Evolutionary conservation across 352 stramenopile species (phyloP), one percentile per base, ranked within the genome.

Genomic region (Pythium graminicola): DNA sequence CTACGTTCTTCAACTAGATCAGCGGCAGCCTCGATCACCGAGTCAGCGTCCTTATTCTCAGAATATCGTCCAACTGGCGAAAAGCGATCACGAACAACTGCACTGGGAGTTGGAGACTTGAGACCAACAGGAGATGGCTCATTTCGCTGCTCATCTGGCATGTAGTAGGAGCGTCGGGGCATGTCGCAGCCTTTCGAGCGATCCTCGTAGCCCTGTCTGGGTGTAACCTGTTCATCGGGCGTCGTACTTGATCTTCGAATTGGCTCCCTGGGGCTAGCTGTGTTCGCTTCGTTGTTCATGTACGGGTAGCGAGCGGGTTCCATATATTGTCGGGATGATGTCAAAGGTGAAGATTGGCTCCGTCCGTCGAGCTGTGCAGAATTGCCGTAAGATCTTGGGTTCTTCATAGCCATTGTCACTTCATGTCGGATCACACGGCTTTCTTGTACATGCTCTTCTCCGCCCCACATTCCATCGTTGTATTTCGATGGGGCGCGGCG

Each of bases 1-100:
- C 57, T 70, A 23, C 60, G 54, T 24, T 68, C 60, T 28, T 68
- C 54, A 0, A 64, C 54, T 26, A 67, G 58, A 53, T 66, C 58
- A 8, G 63, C 52, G 19, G 46, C 41, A 14, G 61, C 52, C 49
- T 73, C 52, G 26, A 68, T 64, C 43, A 60, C 60, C 24, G 38
- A 50, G 7, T 58, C 52, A 17, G 20, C 36, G 16, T 52, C 49
- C 26, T 64, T 51, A 16, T 38, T 46, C 1, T 64, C 46, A 7
- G 48, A 53, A 27, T 64, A 58, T 27, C 49, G 41, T 11, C 38
- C 11, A 2, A 52, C 42, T 6, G 48, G 27, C 24, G 42, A 50
- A 28, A 54, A 46, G n/a, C 13, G 36, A n/a, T 61, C 45, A 14
- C 38, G 31, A 9, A 27, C 20, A 14, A 29, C 10, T 24, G 22